Conservation (phyloP, 2,329 filamentous ascomycete genomes). For the Pyrenochaeta sp. region DNA sequence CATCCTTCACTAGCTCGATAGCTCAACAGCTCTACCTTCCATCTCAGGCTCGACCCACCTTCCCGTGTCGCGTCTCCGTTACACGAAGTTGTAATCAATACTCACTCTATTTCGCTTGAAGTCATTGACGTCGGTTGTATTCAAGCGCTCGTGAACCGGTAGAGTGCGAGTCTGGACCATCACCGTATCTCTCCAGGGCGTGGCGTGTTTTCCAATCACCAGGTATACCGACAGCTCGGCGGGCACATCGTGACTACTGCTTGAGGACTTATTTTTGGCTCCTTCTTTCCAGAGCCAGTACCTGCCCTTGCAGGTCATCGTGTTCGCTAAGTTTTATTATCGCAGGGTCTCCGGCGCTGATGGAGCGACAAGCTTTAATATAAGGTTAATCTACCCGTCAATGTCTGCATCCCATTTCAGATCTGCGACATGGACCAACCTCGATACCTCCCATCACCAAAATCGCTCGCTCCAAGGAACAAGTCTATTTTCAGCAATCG, state of each 20-base stretch:
- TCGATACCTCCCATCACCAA: constrained; percentile 27
- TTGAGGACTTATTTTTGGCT: constrained; percentile 42
- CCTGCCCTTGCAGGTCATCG: constrained; percentile 40
- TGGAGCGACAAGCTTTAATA: constrained; percentile 51
- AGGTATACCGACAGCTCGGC: constrained; percentile 17
- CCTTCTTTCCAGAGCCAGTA: constrained; percentile 24
- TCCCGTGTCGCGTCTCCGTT: constrained; percentile 25
- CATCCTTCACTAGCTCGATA: neutral
- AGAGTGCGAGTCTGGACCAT: constrained; percentile 37
- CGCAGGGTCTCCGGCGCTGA: constrained; percentile 30
- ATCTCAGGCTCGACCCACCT: constrained; percentile 21
- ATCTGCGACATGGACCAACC: constrained; percentile 42
- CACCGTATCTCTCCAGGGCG: constrained; percentile 16
- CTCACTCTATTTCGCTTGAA: constrained; percentile 40
- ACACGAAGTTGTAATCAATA: constrained; percentile 44
- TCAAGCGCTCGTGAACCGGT: constrained; percentile 21
- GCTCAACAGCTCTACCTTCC: constrained; percentile 17
- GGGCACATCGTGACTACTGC: constrained; percentile 21
- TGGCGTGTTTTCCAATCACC: constrained; percentile 14
- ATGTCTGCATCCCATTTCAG: constrained; percentile 44
- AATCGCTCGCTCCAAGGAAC: constrained; percentile 16
- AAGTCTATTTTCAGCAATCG: constrained; percentile 40
- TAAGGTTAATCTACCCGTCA: constrained; percentile 51
- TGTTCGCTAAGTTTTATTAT: constrained; percentile 39
- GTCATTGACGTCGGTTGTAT: constrained; percentile 30